Evolutionary conservation across 805 yeast species (phyloP).

Genomic region (Wickerhamiella qilinensis): DNA sequence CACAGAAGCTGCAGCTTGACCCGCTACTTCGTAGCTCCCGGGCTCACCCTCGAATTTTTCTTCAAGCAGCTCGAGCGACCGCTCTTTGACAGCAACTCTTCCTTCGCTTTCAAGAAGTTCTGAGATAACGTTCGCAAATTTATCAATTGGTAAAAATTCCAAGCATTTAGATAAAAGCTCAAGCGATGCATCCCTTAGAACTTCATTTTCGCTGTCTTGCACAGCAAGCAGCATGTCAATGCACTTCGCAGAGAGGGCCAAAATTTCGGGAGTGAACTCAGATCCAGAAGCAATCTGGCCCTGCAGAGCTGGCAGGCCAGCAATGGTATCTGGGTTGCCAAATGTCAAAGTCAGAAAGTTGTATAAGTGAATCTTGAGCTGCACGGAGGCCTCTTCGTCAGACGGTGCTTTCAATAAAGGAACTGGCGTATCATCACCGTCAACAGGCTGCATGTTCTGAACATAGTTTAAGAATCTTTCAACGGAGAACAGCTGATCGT

Average conservation of each 20-base stretch:
- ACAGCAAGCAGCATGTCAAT: slow-evolving; percentile 13
- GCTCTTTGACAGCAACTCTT: slow-evolving; percentile 35
- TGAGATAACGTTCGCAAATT: slow-evolving; percentile 49
- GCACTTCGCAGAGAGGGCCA: slow-evolving; percentile 13
- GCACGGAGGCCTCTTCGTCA: slow-evolving; percentile 27
- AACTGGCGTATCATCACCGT: slow-evolving; percentile 30
- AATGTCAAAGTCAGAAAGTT: slow-evolving; percentile 40
- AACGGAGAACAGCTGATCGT: slow-evolving; percentile 32
- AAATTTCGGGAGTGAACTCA: slow-evolving; percentile 4
- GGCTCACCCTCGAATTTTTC: slow-evolving; percentile 57
- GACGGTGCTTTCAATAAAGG: slow-evolving; percentile 30
- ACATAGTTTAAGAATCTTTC: slow-evolving; percentile 13
- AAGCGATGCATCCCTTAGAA: slow-evolving; percentile 27
- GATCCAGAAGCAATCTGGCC: slow-evolving; percentile 28
- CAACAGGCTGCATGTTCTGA: slow-evolving; percentile 12
- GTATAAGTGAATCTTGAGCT: slow-evolving; percentile 35
- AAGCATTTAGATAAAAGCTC: slow-evolving; percentile 45
- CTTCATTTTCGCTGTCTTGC: slow-evolving; percentile 10
- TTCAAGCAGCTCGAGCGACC: slow-evolving; percentile 45
- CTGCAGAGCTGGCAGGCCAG: slow-evolving; percentile 33
- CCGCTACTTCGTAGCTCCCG: slow-evolving; percentile 32
- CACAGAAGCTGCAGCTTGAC: slow-evolving; percentile 35
- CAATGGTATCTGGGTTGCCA: slow-evolving; percentile 22
- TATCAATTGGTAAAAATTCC: slow-evolving; percentile 56
- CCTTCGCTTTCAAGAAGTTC: slow-evolving; percentile 23